Evolutionary conservation across 129 eudicot genomes (phyloP), one percentile per base, ranked within the genome.

Genomic region (sunflower (Helianthus annuus)): DNA sequence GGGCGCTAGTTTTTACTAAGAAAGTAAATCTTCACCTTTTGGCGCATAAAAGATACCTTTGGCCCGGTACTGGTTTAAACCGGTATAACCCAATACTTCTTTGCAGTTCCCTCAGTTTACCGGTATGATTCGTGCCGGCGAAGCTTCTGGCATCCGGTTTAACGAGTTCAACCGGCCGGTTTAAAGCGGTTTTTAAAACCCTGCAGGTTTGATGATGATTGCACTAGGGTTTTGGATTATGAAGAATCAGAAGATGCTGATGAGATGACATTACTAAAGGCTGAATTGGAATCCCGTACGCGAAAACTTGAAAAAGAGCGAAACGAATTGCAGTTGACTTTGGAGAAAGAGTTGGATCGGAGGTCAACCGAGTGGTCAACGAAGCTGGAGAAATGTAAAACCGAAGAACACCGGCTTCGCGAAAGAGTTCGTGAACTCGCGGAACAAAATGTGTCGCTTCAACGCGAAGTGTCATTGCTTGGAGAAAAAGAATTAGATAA

Each of bases 401-500:
- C 64, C 42, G 99, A 95, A 83, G 99, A 95, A 76, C 89, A 88
- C 75, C 83, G 94, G 82, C 94, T 95, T 67, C 86, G 99, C 46
- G 96, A 95, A 59, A 79, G 99, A 77, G 97, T 91, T 19, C 77
- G 97, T 64, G 99, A 95, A 73, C 94, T 95, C 36, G 99, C 99
- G 6, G 99, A 95, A 70, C 96, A 90, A 78, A 95, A 95, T 78
- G 99, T 95, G 64, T 75, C 88, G 1, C 96, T 95, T 63, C 99
- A 95, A 83, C 81, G 96, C 74, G 99, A 95, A 46, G 85, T 91
- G 10, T 88, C 99, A 3, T 62, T 91, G 17, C 79, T 83, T 13
- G 81, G 86, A n/a, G 99, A 95, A 74, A 80, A 71, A 57, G 97
- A 95, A 71, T 46, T 71, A 57, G 91, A 85, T 66, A 79, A 66